Base-by-base conservation (phyloP, 2,329 filamentous ascomycete species). In the Lasiodiplodia hormozganensis region DNA sequence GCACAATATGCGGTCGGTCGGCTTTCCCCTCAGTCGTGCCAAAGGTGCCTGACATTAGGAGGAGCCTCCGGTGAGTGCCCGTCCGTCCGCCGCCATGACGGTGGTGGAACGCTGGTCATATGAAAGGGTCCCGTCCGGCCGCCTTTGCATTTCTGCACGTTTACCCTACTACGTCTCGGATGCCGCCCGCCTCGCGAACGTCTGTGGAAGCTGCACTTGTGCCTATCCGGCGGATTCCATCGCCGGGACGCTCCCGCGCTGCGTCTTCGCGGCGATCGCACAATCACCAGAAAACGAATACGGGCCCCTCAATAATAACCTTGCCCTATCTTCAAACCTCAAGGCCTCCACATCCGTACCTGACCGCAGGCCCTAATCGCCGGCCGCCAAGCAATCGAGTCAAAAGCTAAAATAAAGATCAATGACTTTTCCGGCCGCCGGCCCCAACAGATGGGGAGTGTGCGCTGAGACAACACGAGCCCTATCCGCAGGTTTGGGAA, bases 261-360 rank as follows among this genome's bases (percentile, higher is more conserved):
- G 7, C 28, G 4, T 8, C 12, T 60, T 16, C 57, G 2, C 12
- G 60, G 21, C 47, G 60, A 64, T 64, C 60, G 28, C 31, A 28
- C 60, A 64, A 64, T 64, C 47, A 51, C 14, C 16, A 36, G 47
- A 52, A 60, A 64, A 52, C 60, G 60, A 64, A 64, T 64, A 64
- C 60, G 60, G 47, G 60, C 60, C 60, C 60, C 60, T 64, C 60
- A 64, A 64, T 64, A 36, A 52, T 14, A 57, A 40, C n/a, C 52
- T 36, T 57, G 54, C 47, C 25, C 43, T 52, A 25, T 18, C 43
- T 21, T 43, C 23, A 21, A 64, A 18, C 47, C 60, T 34, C 60
- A 52, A 57, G 60, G 60, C 60, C 60, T 52, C 60, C 60, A 28
- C 60, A 18, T 21, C 43, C n/a, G 8, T 31, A 49, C 47, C 11